Percentiles rank a stretch among this genome's conserved stretches.
Evolutionary conservation across 352 stramenopile species (phyloP).

Genomic region (Phytophthora boehmeriae): DNA sequence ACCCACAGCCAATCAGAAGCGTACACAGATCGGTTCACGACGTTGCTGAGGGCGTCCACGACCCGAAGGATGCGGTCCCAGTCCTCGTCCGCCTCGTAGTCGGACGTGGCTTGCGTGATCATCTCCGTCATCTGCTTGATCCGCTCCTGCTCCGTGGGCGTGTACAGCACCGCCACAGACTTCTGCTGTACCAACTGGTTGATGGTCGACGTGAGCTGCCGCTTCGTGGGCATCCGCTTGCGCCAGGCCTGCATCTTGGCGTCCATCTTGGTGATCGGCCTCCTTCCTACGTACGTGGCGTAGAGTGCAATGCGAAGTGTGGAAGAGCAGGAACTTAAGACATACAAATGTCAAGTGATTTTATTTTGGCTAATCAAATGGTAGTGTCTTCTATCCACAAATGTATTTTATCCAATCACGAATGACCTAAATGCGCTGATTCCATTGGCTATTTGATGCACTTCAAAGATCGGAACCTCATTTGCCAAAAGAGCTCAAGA

Average conservation of each 20-base stretch:
- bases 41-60: slow-evolving; percentile 74
- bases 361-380: too few species aligned
- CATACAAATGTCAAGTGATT: too few species aligned
- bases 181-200: slow-evolving; percentile 85
- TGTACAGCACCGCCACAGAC: slow-evolving; percentile 75
- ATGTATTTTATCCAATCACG: too few species aligned
- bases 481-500: slow-evolving; percentile 8
- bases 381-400: slow-evolving; percentile 15
- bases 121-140: slow-evolving; percentile 79
- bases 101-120: slow-evolving; percentile 69
- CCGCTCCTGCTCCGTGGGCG: slow-evolving; percentile 70
- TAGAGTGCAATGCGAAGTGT: slow-evolving; percentile 17
- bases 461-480: slow-evolving; percentile 27
- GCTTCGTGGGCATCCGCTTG: slow-evolving; percentile 79
- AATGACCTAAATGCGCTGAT: too few species aligned
- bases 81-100: slow-evolving; percentile 73
- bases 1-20: slow-evolving; percentile 2
- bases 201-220: slow-evolving; percentile 60
- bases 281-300: slow-evolving; percentile 13
- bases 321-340: slow-evolving; percentile 12
- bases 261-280: slow-evolving; percentile 42
- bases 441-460: neutral
- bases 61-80: slow-evolving; percentile 79
- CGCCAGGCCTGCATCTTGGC: slow-evolving; percentile 68
- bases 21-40: slow-evolving; percentile 66